Percentiles rank a stretch among this genome's conserved stretches.
Conservation (phyloP, 192 early-diverging fungal genomes). For the Coemansia sp. region DNA sequence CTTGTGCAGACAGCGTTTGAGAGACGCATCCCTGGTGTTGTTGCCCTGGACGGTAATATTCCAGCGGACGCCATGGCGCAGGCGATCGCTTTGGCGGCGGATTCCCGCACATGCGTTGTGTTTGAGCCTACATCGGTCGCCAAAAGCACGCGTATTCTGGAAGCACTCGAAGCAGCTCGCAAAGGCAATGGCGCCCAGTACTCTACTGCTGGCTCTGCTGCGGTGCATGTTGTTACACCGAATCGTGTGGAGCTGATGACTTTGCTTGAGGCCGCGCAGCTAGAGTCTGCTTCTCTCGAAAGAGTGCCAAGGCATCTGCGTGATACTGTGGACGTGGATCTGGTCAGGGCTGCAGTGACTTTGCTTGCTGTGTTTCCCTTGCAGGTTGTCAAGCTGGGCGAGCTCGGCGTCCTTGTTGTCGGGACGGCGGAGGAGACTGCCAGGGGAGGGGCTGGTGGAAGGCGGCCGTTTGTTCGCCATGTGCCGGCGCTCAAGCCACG, state of each 20-base stretch:
- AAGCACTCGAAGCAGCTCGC: no score
- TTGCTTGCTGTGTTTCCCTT: slow-evolving; percentile 53
- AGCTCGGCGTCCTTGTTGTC: slow-evolving; percentile 55
- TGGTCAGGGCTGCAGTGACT: slow-evolving; percentile 28
- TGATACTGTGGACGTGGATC: background rate
- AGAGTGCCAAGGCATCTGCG: slow-evolving; percentile 7
- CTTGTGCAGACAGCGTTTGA: slow-evolving; percentile 10
- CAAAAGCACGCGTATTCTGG: slow-evolving; percentile 64
- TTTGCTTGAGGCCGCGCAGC: slow-evolving; percentile 54
- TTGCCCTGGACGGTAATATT: slow-evolving; percentile 78
- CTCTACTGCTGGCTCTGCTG: no score
- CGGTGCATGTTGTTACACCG: slow-evolving; percentile 64
- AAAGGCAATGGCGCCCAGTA: no score
- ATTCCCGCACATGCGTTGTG: slow-evolving; percentile 41
- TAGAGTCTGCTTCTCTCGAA: slow-evolving; percentile 13
- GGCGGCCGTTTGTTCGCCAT: no score
- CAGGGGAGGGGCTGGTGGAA: no score
- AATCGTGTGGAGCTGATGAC: slow-evolving; percentile 66
- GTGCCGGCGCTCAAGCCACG: slow-evolving; percentile 13
- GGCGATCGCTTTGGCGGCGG: slow-evolving; percentile 42
- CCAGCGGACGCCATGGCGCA: slow-evolving; percentile 39
- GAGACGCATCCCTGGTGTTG: slow-evolving; percentile 21
- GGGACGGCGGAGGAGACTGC: no score
- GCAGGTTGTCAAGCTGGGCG: slow-evolving; percentile 67
- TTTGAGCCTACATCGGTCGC: slow-evolving; percentile 93